phyloP scores from a whole-genome alignment of 306 rosid species.

The Alnus glutinosa region DNA sequence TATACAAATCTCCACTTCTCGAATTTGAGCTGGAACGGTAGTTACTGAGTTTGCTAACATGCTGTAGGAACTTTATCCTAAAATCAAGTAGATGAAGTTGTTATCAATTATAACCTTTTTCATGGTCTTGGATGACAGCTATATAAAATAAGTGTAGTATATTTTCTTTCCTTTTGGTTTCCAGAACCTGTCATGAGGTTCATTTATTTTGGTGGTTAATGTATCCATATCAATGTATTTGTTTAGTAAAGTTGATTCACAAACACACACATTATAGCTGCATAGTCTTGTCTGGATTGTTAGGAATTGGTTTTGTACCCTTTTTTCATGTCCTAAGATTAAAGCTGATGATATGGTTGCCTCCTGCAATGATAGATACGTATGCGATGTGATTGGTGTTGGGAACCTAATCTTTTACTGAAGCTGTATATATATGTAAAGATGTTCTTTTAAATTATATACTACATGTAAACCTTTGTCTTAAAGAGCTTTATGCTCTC shows the following conservation, averaged over 20 bases:
- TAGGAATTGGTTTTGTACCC: background rate
- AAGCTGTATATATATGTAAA: background rate
- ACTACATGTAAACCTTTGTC: background rate
- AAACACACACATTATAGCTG: background rate
- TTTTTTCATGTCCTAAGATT: background rate
- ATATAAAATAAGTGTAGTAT: background rate
- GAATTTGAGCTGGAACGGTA: slow-evolving; percentile 5
- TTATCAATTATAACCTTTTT: background rate
- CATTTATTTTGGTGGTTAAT: background rate
- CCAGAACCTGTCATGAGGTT: background rate
- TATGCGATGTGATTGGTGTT: background rate
- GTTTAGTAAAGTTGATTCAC: background rate
- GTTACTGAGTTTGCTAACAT: background rate
- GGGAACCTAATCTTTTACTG: background rate
- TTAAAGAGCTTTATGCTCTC: background rate
- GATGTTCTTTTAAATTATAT: background rate
- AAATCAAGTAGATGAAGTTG: background rate
- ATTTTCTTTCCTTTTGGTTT: background rate
- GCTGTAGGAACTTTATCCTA: background rate
- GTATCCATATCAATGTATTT: background rate
- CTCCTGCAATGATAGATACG: background rate
- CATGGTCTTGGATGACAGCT: background rate
- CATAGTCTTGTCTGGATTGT: background rate
- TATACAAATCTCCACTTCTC: background rate
- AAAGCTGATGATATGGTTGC: background rate